Conservation (phyloP, 148 eudicot species). For the Chenopodium berlandieri region DNA sequence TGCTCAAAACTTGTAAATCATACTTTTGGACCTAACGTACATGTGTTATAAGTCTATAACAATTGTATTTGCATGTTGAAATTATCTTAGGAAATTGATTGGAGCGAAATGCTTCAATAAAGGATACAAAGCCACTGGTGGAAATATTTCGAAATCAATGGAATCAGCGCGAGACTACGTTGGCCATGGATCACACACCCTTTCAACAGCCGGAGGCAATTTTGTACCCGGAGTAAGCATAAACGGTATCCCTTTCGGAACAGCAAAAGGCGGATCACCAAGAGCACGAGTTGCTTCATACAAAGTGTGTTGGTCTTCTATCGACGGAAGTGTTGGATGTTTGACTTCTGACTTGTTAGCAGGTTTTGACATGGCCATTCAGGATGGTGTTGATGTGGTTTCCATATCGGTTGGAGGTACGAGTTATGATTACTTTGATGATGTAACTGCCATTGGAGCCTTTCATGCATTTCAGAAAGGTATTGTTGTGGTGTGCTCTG, state of each 20-base stretch:
- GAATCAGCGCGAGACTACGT: constrained; percentile 43
- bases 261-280: constrained; percentile 70
- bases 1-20: too few relatives aligned
- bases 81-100: constrained; percentile 47
- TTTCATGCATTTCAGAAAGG: constrained; percentile 56
- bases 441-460: constrained; percentile 41
- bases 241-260: constrained; percentile 37
- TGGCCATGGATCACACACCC: constrained; percentile 68
- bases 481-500: constrained; percentile 54
- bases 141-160: background rate
- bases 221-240: constrained; percentile 46
- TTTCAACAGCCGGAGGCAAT: constrained; percentile 64
- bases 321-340: constrained; percentile 28
- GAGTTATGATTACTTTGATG: constrained; percentile 25
- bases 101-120: constrained; percentile 58
- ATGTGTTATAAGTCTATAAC: too few relatives aligned
- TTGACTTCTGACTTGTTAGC: constrained; percentile 40
- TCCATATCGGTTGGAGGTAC: constrained; percentile 51
- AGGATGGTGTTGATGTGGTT: constrained; percentile 58
- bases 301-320: constrained; percentile 54
- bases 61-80: too few relatives aligned
- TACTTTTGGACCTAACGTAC: too few relatives aligned
- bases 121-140: constrained; percentile 23
- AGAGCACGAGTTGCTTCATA: constrained; percentile 61
- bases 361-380: constrained; percentile 51